phyloP scores from a whole-genome alignment of 352 stramenopile species.

The Phytopythium kandeliae region DNA sequence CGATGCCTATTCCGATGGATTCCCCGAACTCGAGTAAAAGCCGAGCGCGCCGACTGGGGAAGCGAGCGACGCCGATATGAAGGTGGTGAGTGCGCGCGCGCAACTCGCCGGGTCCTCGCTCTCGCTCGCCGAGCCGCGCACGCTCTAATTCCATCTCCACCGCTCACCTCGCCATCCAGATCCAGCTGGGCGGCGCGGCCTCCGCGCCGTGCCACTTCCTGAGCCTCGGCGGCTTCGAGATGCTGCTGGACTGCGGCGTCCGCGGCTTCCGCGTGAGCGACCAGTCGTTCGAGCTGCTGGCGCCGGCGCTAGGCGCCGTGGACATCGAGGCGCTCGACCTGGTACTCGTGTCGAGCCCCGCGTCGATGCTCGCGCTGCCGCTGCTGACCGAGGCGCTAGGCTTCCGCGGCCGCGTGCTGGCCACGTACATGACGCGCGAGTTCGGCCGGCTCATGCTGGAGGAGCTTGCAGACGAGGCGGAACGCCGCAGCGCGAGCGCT shows the following conservation, averaged over 20 bases:
- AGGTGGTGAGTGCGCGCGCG: neutral
- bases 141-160: neutral
- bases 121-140: neutral
- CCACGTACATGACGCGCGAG: slow-evolving; percentile 60
- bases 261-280: slow-evolving; percentile 12
- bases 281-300: slow-evolving; percentile 17
- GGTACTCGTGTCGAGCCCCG: slow-evolving; percentile 71
- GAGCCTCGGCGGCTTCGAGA: slow-evolving; percentile 67
- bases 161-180: slow-evolving; percentile 23
- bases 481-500: neutral
- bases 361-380: slow-evolving; percentile 61
- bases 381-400: slow-evolving; percentile 68
- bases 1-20: neutral
- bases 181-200: slow-evolving; percentile 65
- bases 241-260: slow-evolving; percentile 77
- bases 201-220: slow-evolving; percentile 78
- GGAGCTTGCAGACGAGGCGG: slow-evolving; percentile 33
- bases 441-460: slow-evolving; percentile 71
- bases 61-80: neutral
- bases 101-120: too few relatives aligned
- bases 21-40: neutral
- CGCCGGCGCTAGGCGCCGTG: slow-evolving; percentile 35
- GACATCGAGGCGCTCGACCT: slow-evolving; percentile 65
- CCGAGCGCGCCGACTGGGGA: neutral
- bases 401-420: slow-evolving; percentile 70